A percentile compares a stretch with the other conserved stretches of the same genome.
Evolutionary conservation across 148 eudicot species (phyloP).

Genomic region (Dysphania ambrosioides): DNA sequence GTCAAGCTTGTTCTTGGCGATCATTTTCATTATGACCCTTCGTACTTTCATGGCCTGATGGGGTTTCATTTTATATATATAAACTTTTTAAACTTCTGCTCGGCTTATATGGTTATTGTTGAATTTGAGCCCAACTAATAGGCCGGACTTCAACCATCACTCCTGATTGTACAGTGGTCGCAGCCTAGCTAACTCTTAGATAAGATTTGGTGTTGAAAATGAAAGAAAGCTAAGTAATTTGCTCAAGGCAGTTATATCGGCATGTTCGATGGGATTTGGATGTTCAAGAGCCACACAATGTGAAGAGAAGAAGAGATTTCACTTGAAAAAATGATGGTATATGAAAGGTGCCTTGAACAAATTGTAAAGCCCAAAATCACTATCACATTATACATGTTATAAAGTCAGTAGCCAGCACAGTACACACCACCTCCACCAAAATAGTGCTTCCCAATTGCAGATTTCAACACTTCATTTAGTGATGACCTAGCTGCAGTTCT

Average conservation of each 20-base stretch:
- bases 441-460: constrained; percentile 12
- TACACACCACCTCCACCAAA: constrained; percentile 7
- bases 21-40: too few relatives aligned
- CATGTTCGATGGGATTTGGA: constrained; percentile 3
- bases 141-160: too few relatives aligned
- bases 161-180: too few relatives aligned
- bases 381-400: constrained; percentile 14
- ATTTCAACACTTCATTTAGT: constrained; percentile 10
- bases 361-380: constrained; percentile 18
- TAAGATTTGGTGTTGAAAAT: not conserved
- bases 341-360: constrained; percentile 11
- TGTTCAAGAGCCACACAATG: constrained; percentile 22
- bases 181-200: not conserved
- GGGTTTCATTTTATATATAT: too few relatives aligned
- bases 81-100: too few relatives aligned
- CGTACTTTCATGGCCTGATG: too few relatives aligned
- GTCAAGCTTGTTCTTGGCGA: too few relatives aligned
- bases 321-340: constrained; percentile 3
- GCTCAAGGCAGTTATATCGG: not conserved
- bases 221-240: not conserved
- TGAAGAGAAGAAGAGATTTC: constrained; percentile 13
- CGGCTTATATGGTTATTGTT: too few relatives aligned
- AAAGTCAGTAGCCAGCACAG: not conserved
- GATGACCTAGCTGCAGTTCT: constrained; percentile 12
- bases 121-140: too few relatives aligned